Evolutionary conservation across 257 asterid genomes (phyloP).

Genomic region (Ocimum tenuiflorum): DNA sequence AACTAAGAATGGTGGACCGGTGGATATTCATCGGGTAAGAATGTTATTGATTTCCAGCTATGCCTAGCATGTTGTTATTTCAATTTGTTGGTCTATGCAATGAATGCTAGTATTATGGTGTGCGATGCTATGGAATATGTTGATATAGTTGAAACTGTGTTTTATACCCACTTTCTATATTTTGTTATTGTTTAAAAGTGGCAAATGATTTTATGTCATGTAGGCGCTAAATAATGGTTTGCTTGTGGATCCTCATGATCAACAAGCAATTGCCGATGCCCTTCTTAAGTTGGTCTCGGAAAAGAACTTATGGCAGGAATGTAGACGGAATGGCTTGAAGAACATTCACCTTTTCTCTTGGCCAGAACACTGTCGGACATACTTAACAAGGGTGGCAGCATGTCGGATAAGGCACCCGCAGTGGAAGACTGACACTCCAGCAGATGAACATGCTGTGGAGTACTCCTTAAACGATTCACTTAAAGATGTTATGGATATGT

Average conservation of each 20-base stretch:
- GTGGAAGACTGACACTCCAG: slow-evolving; percentile 73
- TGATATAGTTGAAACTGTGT: background rate
- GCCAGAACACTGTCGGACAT: slow-evolving; percentile 94
- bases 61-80: background rate
- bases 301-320: slow-evolving; percentile 85
- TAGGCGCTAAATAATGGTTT: slow-evolving; percentile 92
- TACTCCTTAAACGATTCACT: slow-evolving; percentile 77
- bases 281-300: slow-evolving; percentile 91
- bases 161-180: slow-evolving; percentile 7
- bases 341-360: slow-evolving; percentile 93
- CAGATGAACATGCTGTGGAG: slow-evolving; percentile 47
- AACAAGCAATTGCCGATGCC: slow-evolving; percentile 87
- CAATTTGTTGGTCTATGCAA: background rate
- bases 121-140: background rate
- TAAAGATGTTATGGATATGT: slow-evolving; percentile 64
- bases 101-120: background rate
- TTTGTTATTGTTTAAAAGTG: background rate
- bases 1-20: slow-evolving; percentile 66
- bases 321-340: slow-evolving; percentile 83
- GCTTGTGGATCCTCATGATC: slow-evolving; percentile 90
- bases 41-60: background rate
- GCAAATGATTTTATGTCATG: background rate
- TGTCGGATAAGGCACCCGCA: slow-evolving; percentile 90
- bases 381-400: slow-evolving; percentile 62
- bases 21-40: slow-evolving; percentile 65